Base-by-base conservation (phyloP, 2,329 filamentous ascomycete species). In the Nigrospora oryzae region DNA sequence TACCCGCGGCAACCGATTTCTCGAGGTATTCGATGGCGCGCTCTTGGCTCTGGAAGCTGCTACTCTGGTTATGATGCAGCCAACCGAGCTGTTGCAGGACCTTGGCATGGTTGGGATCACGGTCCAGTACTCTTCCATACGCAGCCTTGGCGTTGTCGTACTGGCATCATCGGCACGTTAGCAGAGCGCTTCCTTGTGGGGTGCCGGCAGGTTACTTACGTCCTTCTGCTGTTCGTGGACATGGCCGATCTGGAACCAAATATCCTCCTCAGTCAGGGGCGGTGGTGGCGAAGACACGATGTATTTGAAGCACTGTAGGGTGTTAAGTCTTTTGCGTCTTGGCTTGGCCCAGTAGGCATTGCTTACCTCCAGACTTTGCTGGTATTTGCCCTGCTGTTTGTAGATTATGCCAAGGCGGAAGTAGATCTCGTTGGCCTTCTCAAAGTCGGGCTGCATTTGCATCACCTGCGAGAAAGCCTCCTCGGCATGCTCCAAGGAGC, bases 201-300 rank as follows among this genome's bases (percentile, higher is more conserved):
- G 35, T 36, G n/a, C 7, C 17, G 17, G 35, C 11, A 6, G 5
- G n/a, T 17, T 37, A 75, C 89, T 69, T 74, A 95, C 90, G 59
- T 98, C 93, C 75, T 97, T 97, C 66, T 97, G 91, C 60, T 97
- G 93, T 63, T 98, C 93, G 59, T 98, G 90, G 41, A 98, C 93
- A 64, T 98, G 93, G 23, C 93, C 93, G 60, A 98, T 97, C 66
- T 98, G 93, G 71, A 98, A 98, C 91, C 91, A 97, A 49, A 98
- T 98, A 57, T 98, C 93, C 64, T 97, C 91, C 63, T 97, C 90
- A 0, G 90, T 96, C 56, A 98, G 67, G 3, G 93, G 93, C 4
- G 88, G 83, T 3, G 93, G 93, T 28, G 93, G 91, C 43, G 95
- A 90, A 54, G 80, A 85, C 51, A 97, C 90, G 54, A 98, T 98